Evolutionary conservation across 768 basidiomycete genomes (phyloP).

Genomic region (Phallus indusiatus): DNA sequence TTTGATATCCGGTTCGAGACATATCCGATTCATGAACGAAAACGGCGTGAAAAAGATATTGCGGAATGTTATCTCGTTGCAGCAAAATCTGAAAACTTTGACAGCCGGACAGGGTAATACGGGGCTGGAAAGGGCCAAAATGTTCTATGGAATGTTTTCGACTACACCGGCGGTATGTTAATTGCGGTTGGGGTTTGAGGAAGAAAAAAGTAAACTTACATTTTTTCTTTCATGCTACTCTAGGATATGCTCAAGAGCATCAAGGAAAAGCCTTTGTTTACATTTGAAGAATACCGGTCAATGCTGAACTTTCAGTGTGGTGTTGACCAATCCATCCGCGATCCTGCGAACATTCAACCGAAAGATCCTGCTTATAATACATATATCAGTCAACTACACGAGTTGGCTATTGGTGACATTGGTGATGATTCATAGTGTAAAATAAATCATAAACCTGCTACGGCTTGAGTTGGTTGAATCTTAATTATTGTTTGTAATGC

Average conservation of each 20-base stretch:
- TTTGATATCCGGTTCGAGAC: constrained; percentile 64
- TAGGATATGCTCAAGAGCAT: constrained; percentile 75
- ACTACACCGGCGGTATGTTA: constrained; percentile 59
- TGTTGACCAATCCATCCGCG: constrained; percentile 52
- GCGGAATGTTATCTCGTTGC: constrained; percentile 83
- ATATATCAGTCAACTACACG: constrained; percentile 87
- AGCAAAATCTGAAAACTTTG: constrained; percentile 81
- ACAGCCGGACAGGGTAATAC: constrained; percentile 48
- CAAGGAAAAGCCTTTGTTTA: constrained; percentile 47
- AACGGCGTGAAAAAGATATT: constrained; percentile 80
- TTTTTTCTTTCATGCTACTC: neutral
- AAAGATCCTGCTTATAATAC: constrained; percentile 69
- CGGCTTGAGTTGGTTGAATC: neutral
- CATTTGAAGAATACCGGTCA: constrained; percentile 86
- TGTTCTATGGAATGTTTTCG: constrained; percentile 75
- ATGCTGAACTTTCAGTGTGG: constrained; percentile 89
- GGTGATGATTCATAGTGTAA: neutral
- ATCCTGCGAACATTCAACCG: constrained; percentile 41
- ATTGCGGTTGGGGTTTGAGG: neutral
- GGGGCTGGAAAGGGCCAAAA: constrained; percentile 67
- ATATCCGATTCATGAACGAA: constrained; percentile 57
- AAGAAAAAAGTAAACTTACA: neutral
- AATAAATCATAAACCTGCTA: neutral
- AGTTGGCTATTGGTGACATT: constrained; percentile 46
- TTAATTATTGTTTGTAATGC: neutral